Evolutionary conservation across 2,329 filamentous ascomycete species (phyloP).

Genomic region (Verticillium tricorpus): DNA sequence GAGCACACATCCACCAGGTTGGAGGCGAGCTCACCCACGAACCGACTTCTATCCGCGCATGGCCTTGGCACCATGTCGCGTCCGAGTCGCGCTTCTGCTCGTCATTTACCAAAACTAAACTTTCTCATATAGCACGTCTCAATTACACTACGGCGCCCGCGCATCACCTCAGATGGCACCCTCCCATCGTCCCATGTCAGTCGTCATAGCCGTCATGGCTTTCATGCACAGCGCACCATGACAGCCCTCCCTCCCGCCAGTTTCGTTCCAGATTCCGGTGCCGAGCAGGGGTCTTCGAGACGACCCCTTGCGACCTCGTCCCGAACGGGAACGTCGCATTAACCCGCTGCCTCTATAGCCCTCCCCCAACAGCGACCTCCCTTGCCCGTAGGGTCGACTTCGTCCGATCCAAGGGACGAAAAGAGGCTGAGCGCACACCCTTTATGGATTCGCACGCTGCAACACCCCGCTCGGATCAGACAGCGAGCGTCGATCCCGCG

Average conservation of each 20-base stretch:
- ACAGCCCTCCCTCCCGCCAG: not conserved
- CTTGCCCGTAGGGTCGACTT: not conserved
- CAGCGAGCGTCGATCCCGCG: not conserved
- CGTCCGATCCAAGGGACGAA: not conserved
- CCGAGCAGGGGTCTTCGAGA: not conserved
- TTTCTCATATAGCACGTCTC: not conserved
- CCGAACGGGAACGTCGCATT: not conserved
- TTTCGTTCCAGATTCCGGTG: not conserved
- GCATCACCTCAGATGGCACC: not conserved
- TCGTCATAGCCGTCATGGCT: not conserved
- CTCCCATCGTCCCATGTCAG: not conserved
- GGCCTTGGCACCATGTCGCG: not conserved
- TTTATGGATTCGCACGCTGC: not conserved
- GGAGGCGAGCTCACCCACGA: too few species aligned
- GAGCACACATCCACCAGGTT: too few species aligned
- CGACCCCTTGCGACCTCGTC: not conserved
- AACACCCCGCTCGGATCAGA: not conserved
- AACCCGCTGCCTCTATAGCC: not conserved
- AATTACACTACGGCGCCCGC: not conserved
- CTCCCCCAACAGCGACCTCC: not conserved
- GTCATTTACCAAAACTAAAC: not conserved
- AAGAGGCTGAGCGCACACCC: not conserved
- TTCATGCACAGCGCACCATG: not conserved
- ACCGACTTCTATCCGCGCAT: not conserved
- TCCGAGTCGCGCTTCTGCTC: not conserved